A percentile compares a stretch with the other conserved stretches of the same genome.
Evolutionary conservation across 768 basidiomycete genomes (phyloP).

Genomic region (Trametes coccinea): DNA sequence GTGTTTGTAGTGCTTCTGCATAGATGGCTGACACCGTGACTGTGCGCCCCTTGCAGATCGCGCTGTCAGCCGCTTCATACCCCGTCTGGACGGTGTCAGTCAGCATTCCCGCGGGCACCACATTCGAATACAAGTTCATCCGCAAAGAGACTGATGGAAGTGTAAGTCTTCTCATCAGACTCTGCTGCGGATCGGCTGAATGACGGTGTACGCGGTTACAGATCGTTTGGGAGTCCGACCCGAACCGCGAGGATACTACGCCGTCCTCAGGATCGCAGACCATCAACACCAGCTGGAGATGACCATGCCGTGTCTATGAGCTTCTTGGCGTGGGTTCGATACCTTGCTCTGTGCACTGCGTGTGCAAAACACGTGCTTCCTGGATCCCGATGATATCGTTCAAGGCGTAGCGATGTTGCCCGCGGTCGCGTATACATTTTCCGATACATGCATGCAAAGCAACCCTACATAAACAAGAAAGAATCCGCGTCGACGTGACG

Average conservation of each 20-base stretch:
- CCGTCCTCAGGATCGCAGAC: constrained; percentile 42
- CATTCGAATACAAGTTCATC: constrained; percentile 64
- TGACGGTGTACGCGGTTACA: constrained; percentile 18
- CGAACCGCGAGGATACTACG: constrained; percentile 51
- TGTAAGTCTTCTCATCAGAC: constrained; percentile 35
- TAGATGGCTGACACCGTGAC: neutral
- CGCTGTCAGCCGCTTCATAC: constrained; percentile 52
- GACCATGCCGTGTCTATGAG: neutral
- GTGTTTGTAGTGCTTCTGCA: neutral
- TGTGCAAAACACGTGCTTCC: too few relatives aligned
- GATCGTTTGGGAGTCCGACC: constrained; percentile 65
- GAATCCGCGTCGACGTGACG: constrained; percentile 1
- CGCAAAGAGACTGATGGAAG: constrained; percentile 52
- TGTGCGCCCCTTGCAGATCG: constrained; percentile 38
- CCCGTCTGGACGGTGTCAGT: constrained; percentile 57
- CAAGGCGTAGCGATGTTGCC: too few relatives aligned
- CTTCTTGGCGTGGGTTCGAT: neutral
- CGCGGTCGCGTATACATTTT: neutral
- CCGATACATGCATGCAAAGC: neutral
- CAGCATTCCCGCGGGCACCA: constrained; percentile 47
- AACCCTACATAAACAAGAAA: constrained; percentile 12
- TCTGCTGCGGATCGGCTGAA: neutral
- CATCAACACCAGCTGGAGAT: constrained; percentile 48
- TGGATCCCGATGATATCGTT: too few relatives aligned
- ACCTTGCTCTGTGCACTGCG: neutral